Base-by-base conservation (phyloP, 164 flowering plant species). In the Nymphaea colorata region DNA sequence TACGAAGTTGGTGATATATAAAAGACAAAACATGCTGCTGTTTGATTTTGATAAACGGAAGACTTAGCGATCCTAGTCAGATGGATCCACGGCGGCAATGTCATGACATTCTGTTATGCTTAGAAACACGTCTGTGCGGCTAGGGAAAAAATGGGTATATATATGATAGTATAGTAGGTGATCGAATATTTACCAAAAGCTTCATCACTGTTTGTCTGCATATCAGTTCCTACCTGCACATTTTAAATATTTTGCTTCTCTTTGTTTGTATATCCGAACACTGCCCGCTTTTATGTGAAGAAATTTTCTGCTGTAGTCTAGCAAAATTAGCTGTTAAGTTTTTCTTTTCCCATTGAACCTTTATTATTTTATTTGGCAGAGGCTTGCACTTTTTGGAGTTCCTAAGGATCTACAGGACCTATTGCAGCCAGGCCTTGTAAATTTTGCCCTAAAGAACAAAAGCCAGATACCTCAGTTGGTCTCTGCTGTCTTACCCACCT, bases 321-420 rank as follows among this genome's bases (percentile, higher is more conserved):
- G 12, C 55, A 47, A 6, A 47, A 7, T 12, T 47, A 7, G 12
- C 55, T 47, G 12, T 47, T 7, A 6, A 47, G 12, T 7, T 12
- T 47, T 12, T 47, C 55, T 47, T 67, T 59, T 60, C 43, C 45
- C 10, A 0, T 60, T 63, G 25, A 16, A 15, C 61, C 62, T 41
- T n/a, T 61, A 11, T 61, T 6, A 8, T n/a, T 61, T 7, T 61
- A 8, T 61, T 42, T 68, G 16, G 16, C 89, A 94, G 98, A 82
- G 88, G 80, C 90, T 94, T 73, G 79, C 76, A 41, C 55, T 17
- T 62, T 43, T 72, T 64, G 97, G 95, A 41, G 77, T 91, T 76
- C 89, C 89, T 0, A 68, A 67, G 67, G 84, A 85, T 76, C 44
- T 65, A 16, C 73, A 81, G 11, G 74, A 67, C 61, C 71, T 69